Percentiles rank a stretch among this genome's conserved stretches.
Conservation (phyloP, 2,329 filamentous ascomycete genomes). For the Aspergillus brunneoviolaceus region DNA sequence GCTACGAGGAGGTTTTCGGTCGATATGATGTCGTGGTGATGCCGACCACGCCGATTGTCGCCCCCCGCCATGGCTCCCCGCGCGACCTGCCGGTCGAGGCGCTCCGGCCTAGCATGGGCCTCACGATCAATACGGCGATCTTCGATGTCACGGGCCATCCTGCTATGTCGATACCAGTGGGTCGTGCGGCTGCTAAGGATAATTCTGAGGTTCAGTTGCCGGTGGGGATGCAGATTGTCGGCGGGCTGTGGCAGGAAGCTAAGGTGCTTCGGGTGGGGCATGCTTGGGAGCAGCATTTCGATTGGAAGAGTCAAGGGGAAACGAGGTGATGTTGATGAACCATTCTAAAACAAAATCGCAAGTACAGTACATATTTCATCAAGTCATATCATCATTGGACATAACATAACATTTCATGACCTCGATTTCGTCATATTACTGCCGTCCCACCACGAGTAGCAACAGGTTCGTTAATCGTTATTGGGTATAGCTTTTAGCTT, state of each 20-base stretch:
- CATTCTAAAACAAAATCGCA: neutral
- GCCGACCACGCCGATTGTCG: slow-evolving; percentile 36
- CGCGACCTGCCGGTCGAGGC: slow-evolving; percentile 26
- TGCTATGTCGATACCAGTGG: slow-evolving; percentile 54
- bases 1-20: slow-evolving; percentile 43
- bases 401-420: too few species aligned
- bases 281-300: slow-evolving; percentile 25
- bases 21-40: slow-evolving; percentile 43
- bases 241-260: slow-evolving; percentile 33
- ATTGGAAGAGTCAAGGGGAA: slow-evolving; percentile 24
- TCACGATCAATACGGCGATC: slow-evolving; percentile 57
- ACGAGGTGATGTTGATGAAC: neutral
- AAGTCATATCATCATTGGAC: neutral
- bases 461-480: neutral
- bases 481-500: neutral
- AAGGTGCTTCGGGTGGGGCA: slow-evolving; percentile 25
- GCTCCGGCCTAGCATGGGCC: slow-evolving; percentile 46
- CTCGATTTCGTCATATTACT: too few species aligned
- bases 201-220: slow-evolving; percentile 41
- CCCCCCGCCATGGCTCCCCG: slow-evolving; percentile 24
- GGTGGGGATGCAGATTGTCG: slow-evolving; percentile 58
- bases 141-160: slow-evolving; percentile 61
- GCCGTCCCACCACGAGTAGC: too few species aligned
- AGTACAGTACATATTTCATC: neutral
- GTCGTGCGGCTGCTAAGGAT: slow-evolving; percentile 39